These are phyloP conservation scores for Ophiostoma angusticollis DNA, from an alignment of 2,329 filamentous ascomycete genomes.

Conservation along the genomic window DNA sequence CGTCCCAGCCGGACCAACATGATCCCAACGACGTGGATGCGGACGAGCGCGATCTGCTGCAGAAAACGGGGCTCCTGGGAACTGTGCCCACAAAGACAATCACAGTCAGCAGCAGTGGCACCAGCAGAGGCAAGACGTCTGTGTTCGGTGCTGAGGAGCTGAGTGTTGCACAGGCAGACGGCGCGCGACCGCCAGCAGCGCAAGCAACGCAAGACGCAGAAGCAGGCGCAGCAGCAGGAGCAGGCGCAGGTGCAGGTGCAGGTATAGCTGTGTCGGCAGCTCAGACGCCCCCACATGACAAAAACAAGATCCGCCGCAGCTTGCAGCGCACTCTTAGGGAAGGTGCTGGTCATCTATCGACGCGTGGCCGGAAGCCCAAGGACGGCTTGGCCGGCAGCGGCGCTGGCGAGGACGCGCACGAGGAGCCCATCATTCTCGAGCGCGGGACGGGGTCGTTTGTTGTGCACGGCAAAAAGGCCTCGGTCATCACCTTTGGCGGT, in stretches of 20 bases:
- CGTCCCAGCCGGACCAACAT: background rate
- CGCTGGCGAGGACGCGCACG: constrained; percentile 12
- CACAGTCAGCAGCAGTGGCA: background rate
- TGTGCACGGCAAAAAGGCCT: constrained; percentile 94
- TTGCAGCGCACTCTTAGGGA: constrained; percentile 84
- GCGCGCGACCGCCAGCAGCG: constrained; percentile 2
- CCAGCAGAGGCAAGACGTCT: background rate
- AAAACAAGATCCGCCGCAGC: constrained; percentile 65
- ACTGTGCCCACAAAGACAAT: constrained; percentile 14
- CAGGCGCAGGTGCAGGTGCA: constrained; percentile 48
- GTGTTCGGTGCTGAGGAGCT: background rate
- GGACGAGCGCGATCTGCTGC: constrained; percentile 53
- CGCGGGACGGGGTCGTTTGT: constrained; percentile 83
- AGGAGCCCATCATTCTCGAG: constrained; percentile 54
- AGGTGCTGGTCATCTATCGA: constrained; percentile 51
- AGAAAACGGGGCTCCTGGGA: constrained; percentile 53
- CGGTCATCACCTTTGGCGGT: constrained; percentile 89
- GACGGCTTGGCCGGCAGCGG: constrained; percentile 28
- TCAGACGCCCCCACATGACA: constrained; percentile 27
- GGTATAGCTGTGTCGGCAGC: too few species aligned
- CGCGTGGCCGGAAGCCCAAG: constrained; percentile 63
- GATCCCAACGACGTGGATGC: constrained; percentile 42
- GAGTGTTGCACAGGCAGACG: background rate
- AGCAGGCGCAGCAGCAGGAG: constrained; percentile 42
- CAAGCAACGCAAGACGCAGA: background rate